Conservation (phyloP, 306 rosid species). For the Cucumis melo region DNA sequence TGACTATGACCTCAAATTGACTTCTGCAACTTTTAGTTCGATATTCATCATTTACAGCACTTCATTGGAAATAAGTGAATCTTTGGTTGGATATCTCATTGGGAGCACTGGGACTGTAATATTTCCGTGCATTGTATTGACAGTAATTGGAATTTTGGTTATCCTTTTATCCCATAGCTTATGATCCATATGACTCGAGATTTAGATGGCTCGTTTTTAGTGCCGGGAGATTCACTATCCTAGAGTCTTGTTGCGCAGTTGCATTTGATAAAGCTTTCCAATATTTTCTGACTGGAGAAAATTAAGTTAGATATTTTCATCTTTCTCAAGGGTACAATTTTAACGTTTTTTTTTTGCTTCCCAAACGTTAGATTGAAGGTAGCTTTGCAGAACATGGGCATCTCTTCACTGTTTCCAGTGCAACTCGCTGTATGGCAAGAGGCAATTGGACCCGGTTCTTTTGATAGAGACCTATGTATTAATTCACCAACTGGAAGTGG, state of each 20-base stretch:
- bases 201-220: background rate
- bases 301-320: background rate
- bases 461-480: slow-evolving; percentile 68
- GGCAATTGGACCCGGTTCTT: slow-evolving; percentile 72
- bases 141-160: background rate
- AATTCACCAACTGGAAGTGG: slow-evolving; percentile 97
- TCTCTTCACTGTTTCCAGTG: slow-evolving; percentile 58
- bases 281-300: background rate
- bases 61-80: background rate
- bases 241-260: background rate
- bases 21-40: background rate
- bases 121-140: background rate
- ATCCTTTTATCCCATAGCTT: background rate
- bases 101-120: background rate
- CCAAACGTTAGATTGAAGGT: slow-evolving; percentile 36
- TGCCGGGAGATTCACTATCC: background rate
- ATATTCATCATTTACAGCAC: background rate
- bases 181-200: background rate
- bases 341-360: background rate
- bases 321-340: background rate
- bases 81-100: background rate
- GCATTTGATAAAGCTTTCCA: background rate
- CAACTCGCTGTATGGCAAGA: slow-evolving; percentile 87
- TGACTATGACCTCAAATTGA: background rate
- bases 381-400: slow-evolving; percentile 42